Evolutionary conservation across 169 alveolate genomes (phyloP).

Genomic region (Neospora caninum): DNA sequence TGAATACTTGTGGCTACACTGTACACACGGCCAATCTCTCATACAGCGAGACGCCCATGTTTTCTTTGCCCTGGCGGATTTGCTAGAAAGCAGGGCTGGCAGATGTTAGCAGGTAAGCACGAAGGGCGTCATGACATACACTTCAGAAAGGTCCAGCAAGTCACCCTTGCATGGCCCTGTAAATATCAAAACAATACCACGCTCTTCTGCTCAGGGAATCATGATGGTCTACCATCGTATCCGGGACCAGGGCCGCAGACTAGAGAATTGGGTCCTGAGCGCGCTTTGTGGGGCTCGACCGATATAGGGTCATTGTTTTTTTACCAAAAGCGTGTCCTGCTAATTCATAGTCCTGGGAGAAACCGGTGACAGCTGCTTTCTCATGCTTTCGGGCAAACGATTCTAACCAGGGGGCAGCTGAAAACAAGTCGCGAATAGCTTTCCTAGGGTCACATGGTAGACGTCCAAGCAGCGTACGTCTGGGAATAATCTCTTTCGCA

Average conservation of each 20-base stretch:
- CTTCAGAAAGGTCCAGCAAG: constrained; percentile 12
- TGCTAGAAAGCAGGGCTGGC: neutral
- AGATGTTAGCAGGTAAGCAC: neutral
- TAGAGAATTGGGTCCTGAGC: neutral
- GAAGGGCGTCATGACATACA: neutral
- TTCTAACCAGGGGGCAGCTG: constrained; percentile 29
- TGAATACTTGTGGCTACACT: neutral
- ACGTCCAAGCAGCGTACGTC: neutral
- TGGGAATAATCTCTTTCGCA: constrained; percentile 27
- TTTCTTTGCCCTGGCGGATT: constrained; percentile 2
- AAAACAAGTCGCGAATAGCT: neutral
- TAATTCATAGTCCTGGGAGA: neutral
- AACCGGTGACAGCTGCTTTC: neutral
- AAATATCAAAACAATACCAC: no score
- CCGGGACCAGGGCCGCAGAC: constrained; percentile 21
- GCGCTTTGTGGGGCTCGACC: neutral
- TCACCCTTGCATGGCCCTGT: constrained; percentile 24
- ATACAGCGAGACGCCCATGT: constrained; percentile 24
- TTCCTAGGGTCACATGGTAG: neutral
- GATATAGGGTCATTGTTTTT: neutral
- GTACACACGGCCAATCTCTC: constrained; percentile 43
- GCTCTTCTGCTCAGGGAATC: neutral
- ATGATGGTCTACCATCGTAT: neutral
- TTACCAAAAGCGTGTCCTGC: constrained; percentile 19
- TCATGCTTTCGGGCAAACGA: neutral